phyloP scores from a whole-genome alignment of 306 rosid species.

The Vigna mungo region DNA sequence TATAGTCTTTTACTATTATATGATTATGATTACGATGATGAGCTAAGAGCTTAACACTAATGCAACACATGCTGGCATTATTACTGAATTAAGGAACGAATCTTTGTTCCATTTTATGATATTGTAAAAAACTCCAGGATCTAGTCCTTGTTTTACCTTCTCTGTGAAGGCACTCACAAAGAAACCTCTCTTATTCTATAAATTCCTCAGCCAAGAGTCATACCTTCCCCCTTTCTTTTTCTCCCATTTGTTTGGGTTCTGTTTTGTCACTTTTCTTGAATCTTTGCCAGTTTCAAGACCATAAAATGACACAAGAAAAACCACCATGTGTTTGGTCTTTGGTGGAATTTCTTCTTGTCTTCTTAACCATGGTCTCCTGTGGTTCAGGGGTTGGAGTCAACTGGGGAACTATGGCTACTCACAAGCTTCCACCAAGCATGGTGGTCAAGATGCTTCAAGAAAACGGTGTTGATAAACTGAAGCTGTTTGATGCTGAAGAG shows the following conservation, averaged over 20 bases:
- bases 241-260: constrained; percentile 41
- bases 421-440: constrained; percentile 71
- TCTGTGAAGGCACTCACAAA: constrained; percentile 53
- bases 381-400: constrained; percentile 74
- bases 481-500: constrained; percentile 88
- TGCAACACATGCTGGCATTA: constrained; percentile 53
- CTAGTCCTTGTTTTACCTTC: constrained; percentile 44
- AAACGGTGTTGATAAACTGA: constrained; percentile 74
- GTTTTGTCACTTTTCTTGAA: constrained; percentile 50
- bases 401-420: constrained; percentile 93
- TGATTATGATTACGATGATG: neutral
- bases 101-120: constrained; percentile 46
- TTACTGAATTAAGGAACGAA: constrained; percentile 85
- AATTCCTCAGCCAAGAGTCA: constrained; percentile 42
- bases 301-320: constrained; percentile 60
- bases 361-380: constrained; percentile 41
- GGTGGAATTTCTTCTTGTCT: constrained; percentile 47
- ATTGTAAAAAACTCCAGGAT: constrained; percentile 7
- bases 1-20: constrained; percentile 22
- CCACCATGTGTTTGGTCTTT: constrained; percentile 15
- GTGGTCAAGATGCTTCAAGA: constrained; percentile 78
- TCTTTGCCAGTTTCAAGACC: constrained; percentile 48
- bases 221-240: constrained; percentile 49
- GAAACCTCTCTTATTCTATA: constrained; percentile 31
- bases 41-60: constrained; percentile 38